Base-by-base conservation (phyloP, 371 early-diverging fungal species). In the Massospora cicadina region DNA sequence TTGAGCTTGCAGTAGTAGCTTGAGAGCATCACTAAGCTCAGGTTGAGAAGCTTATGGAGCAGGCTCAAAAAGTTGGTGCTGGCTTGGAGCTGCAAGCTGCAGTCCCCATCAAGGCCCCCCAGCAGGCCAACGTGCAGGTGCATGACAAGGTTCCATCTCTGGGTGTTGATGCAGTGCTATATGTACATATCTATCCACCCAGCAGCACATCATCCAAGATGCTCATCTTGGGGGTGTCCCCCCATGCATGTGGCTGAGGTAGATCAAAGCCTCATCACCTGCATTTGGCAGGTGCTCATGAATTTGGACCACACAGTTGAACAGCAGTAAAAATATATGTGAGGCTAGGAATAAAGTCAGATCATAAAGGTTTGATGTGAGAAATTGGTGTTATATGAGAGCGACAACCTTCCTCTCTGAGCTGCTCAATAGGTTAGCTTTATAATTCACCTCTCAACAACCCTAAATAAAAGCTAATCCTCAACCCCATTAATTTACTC, bases 121-220 rank as follows among this genome's bases (percentile, higher is more conserved):
- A 57, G n/a, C n/a, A 57, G 26, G 7, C 58, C 58, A 3, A 25
- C 58, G 26, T 57, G 58, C 13, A 57, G n/a, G 23, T 25, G 28
- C 23, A n/a, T 25, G 7, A 57, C 28, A 23, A 57, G 23, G 26
- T 57, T n/a, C 58, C 58, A 57, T 1, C 26, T 23, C 26, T 57
- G 23, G 23, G 58, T 25, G 26, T 57, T 25, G 23, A 57, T 25
- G 58, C 58, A 57, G 26, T 57, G 28, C 28, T 57, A 17, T 26
- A 57, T n/a, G 26, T 57, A 57, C 17, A 57, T 26, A n/a, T 57
- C 58, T 23, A 57, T 57, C 58, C 58, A 57, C 58, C 58, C 28
- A 57, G 26, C 13, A 57, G 58, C 17, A 57, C 58, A 25, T 57
- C n/a, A n/a, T 57, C 58, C 28, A 12, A n/a, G 23, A 57, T 57